Evolutionary conservation across 2,329 filamentous ascomycete species (phyloP).

Genomic region (Epichloe baconii): DNA sequence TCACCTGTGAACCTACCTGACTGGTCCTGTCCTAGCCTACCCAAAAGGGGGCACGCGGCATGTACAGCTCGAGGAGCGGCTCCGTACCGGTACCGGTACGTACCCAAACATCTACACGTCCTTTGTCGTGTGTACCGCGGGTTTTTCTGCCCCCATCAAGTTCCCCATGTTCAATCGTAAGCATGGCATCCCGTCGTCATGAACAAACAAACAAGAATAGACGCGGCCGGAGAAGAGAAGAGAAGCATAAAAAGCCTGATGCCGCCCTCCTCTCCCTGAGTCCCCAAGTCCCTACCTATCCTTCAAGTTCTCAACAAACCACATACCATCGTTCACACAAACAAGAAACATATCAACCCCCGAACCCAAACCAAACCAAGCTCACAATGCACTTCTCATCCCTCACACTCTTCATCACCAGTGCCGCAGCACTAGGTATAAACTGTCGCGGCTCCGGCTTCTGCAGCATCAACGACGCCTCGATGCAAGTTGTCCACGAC

Average conservation of each 20-base stretch:
- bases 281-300: not conserved
- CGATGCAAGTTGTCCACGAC: slow-evolving; percentile 4
- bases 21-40: too few relatives aligned
- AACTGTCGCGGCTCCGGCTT: slow-evolving; percentile 10
- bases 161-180: too few relatives aligned
- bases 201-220: too few relatives aligned
- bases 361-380: not conserved
- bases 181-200: too few relatives aligned
- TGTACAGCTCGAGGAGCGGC: too few relatives aligned
- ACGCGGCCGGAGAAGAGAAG: too few relatives aligned
- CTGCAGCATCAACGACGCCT: slow-evolving; percentile 8
- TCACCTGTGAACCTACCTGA: too few relatives aligned
- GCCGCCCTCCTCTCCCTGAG: not conserved
- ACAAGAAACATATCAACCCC: not conserved
- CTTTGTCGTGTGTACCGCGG: too few relatives aligned
- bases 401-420: slow-evolving; percentile 3
- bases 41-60: too few relatives aligned
- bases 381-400: not conserved
- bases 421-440: slow-evolving; percentile 7
- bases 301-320: not conserved
- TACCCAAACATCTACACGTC: too few relatives aligned
- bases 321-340: not conserved
- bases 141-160: too few relatives aligned
- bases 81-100: too few relatives aligned
- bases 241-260: not conserved